These are phyloP conservation scores for Dendrostoma leiphaemia DNA, from an alignment of 2,329 filamentous ascomycete species.

Conservation along the genomic window DNA sequence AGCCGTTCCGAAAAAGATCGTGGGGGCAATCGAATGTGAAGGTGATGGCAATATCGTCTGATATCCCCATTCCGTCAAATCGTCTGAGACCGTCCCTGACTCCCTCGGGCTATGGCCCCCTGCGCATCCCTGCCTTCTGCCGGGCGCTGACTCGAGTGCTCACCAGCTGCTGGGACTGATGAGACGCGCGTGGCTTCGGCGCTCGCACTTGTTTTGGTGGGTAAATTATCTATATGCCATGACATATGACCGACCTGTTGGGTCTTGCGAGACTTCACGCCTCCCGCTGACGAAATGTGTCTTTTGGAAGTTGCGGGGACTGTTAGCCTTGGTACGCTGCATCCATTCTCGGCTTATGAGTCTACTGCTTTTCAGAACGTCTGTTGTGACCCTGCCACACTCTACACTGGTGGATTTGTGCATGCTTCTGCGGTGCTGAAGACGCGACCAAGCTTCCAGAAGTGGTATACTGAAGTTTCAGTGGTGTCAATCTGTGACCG, in stretches of 20 bases:
- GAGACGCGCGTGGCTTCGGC: slow-evolving; percentile 14
- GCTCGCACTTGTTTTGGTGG: slow-evolving; percentile 4
- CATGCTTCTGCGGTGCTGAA: slow-evolving; percentile 1
- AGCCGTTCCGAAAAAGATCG: not conserved
- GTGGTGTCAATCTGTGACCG: slow-evolving; percentile 1
- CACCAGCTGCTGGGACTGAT: not conserved
- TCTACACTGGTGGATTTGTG: not conserved
- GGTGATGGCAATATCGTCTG: not conserved
- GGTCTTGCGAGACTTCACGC: not conserved
- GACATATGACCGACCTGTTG: not conserved
- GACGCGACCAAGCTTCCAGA: not conserved
- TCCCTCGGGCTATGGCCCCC: slow-evolving; percentile 9
- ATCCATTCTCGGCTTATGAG: too few species aligned
- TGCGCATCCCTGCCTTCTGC: slow-evolving; percentile 3
- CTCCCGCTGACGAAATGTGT: not conserved
- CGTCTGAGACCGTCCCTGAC: slow-evolving; percentile 16
- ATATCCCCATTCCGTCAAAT: slow-evolving; percentile 2
- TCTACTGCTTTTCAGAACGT: too few species aligned
- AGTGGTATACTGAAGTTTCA: not conserved
- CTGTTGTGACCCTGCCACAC: not conserved
- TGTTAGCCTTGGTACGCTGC: too few species aligned
- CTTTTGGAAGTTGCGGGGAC: too few species aligned
- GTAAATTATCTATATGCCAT: not conserved
- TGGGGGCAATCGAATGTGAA: too few species aligned
- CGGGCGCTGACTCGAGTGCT: slow-evolving; percentile 12